Percentiles rank a stretch among this genome's conserved stretches.
Evolutionary conservation across 805 yeast genomes (phyloP).

Genomic region (Kazachstania kunashirensis): DNA sequence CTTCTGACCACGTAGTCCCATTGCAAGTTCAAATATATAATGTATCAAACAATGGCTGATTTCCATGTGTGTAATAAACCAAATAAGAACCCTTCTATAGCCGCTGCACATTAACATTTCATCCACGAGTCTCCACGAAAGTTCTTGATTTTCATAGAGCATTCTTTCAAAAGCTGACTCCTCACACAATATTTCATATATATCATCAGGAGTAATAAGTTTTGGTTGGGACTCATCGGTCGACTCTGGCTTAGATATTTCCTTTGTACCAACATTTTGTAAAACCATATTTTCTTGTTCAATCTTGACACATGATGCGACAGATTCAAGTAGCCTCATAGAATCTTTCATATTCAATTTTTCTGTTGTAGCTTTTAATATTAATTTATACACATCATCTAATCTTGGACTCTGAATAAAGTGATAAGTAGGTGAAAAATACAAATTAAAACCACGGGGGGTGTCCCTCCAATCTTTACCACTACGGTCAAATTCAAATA

Average conservation of each 20-base stretch:
- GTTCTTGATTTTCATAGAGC: constrained; percentile 40
- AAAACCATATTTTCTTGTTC: constrained; percentile 32
- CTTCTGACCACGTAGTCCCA: constrained; percentile 44
- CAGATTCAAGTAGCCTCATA: constrained; percentile 25
- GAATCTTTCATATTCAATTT: constrained; percentile 14
- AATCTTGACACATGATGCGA: constrained; percentile 43
- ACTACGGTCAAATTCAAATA: constrained; percentile 44
- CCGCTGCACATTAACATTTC: constrained; percentile 66
- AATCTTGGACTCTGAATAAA: constrained; percentile 14
- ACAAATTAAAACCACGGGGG: constrained; percentile 48
- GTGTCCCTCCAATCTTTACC: constrained; percentile 70
- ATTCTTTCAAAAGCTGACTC: constrained; percentile 42
- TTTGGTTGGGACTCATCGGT: background rate
- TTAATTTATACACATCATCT: constrained; percentile 11
- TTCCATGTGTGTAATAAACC: constrained; percentile 58
- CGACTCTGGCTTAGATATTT: background rate
- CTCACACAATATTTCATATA: constrained; percentile 39
- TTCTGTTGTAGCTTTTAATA: constrained; percentile 13
- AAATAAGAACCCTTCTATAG: constrained; percentile 50
- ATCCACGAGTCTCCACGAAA: constrained; percentile 50
- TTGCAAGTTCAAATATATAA: constrained; percentile 52
- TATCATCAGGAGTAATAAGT: constrained; percentile 38
- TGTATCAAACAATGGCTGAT: constrained; percentile 47
- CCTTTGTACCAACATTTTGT: constrained; percentile 5
- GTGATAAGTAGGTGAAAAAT: constrained; percentile 21